phyloP scores from a whole-genome alignment of 2,329 filamentous ascomycete genomes.

The Paracoccidioides lutzii region DNA sequence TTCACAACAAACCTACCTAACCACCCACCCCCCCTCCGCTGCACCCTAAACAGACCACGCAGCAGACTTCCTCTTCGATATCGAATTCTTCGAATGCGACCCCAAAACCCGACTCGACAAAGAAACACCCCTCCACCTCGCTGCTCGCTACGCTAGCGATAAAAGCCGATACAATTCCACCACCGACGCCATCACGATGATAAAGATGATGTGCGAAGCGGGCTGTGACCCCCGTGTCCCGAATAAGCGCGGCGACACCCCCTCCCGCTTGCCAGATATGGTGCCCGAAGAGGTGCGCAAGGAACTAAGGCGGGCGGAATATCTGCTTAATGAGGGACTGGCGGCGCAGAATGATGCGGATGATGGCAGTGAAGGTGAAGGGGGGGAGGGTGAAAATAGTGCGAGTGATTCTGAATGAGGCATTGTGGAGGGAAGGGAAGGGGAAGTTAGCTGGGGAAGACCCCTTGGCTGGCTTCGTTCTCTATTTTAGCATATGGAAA shows the following conservation, averaged over 20 bases:
- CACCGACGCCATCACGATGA: conserved; percentile 32
- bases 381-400: conserved; percentile 4
- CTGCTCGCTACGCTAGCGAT: conserved; percentile 35
- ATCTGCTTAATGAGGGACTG: conserved; percentile 34
- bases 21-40: background rate
- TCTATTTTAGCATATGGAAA: no score
- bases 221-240: conserved; percentile 36
- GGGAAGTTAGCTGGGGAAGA: background rate
- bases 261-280: conserved; percentile 31
- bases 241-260: conserved; percentile 36
- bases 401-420: conserved; percentile 21
- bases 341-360: conserved; percentile 24
- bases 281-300: conserved; percentile 31
- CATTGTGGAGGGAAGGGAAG: background rate
- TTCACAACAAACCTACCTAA: background rate
- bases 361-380: conserved; percentile 17
- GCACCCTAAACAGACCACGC: conserved; percentile 26
- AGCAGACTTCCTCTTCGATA: conserved; percentile 36
- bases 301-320: conserved; percentile 34
- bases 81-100: conserved; percentile 38
- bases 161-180: conserved; percentile 21
- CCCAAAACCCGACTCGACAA: conserved; percentile 34
- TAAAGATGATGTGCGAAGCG: conserved; percentile 38
- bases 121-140: conserved; percentile 34
- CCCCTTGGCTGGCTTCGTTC: background rate